A percentile compares a stretch with the other conserved stretches of the same genome.
These are phyloP conservation scores for Phoenix roebelenii DNA, from an alignment of 176 grass and related monocot genomes.

Conservation along the genomic window DNA sequence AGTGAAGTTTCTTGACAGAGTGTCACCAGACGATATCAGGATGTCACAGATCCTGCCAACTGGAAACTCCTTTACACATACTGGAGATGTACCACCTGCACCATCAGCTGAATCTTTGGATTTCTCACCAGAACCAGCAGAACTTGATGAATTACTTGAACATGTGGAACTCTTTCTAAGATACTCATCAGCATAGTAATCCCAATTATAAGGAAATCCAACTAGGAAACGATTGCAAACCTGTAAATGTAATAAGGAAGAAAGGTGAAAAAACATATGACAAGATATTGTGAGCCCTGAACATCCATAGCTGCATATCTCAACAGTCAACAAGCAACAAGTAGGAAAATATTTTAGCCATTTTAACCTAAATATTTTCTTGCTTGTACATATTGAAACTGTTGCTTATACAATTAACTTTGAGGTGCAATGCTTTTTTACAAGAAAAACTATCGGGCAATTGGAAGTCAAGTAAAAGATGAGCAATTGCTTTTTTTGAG, in stretches of 20 bases:
- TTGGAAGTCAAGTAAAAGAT: background rate
- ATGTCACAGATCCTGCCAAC: too few relatives aligned
- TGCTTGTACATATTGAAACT: background rate
- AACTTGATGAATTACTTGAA: conserved; percentile 12
- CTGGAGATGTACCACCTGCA: background rate
- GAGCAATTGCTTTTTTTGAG: conserved; percentile 6
- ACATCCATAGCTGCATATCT: too few relatives aligned
- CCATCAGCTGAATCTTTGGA: background rate
- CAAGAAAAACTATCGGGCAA: background rate
- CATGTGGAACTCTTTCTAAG: background rate
- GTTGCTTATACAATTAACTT: too few relatives aligned
- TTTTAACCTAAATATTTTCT: too few relatives aligned
- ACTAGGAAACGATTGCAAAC: conserved; percentile 10
- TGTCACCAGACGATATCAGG: too few relatives aligned
- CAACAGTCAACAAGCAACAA: too few relatives aligned
- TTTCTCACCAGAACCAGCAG: background rate
- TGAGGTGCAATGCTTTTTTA: background rate
- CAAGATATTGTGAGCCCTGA: too few relatives aligned
- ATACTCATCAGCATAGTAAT: conserved; percentile 9
- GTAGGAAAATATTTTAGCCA: too few relatives aligned
- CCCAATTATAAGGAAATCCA: conserved; percentile 8
- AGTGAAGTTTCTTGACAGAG: too few relatives aligned
- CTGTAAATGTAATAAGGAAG: conserved; percentile 12
- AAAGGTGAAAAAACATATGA: conserved; percentile 3
- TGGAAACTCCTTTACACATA: too few relatives aligned